Evolutionary conservation across 1,139 yeast species (phyloP).

Genomic region (Debaryomyces nepalensis): DNA sequence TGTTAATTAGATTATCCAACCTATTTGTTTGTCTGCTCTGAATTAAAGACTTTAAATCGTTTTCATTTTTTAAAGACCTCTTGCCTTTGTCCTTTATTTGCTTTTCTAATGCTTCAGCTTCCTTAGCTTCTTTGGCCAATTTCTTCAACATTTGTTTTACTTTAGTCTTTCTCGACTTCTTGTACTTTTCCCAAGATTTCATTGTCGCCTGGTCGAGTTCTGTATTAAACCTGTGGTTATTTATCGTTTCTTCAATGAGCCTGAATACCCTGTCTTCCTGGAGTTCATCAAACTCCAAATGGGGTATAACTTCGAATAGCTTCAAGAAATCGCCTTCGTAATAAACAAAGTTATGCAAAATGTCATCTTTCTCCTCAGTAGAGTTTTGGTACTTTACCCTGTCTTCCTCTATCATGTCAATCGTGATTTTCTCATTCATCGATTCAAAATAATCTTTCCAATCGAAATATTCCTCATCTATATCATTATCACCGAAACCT

Average conservation of each 20-base stretch:
- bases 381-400: conserved; percentile 64
- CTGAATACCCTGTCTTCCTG: conserved; percentile 64
- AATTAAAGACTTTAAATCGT: conserved; percentile 56
- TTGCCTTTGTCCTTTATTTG: conserved; percentile 49
- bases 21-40: conserved; percentile 46
- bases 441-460: conserved; percentile 72
- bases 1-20: conserved; percentile 53
- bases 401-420: conserved; percentile 78
- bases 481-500: conserved; percentile 42
- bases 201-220: conserved; percentile 31
- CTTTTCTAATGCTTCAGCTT: conserved; percentile 65
- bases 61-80: conserved; percentile 34
- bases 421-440: conserved; percentile 64
- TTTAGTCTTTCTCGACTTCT: conserved; percentile 48
- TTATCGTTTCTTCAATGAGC: conserved; percentile 49
- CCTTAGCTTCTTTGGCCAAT: conserved; percentile 64
- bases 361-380: conserved; percentile 69
- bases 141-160: conserved; percentile 51
- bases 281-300: conserved; percentile 64
- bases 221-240: conserved; percentile 34
- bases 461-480: conserved; percentile 47
- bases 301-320: conserved; percentile 77
- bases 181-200: conserved; percentile 58
- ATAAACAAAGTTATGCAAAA: conserved; percentile 59
- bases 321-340: conserved; percentile 72